A percentile compares a stretch with the other conserved stretches of the same genome.
These are phyloP conservation scores for Pseudomonodictys pantanalensis DNA, from an alignment of 495 filamentous ascomycete genomes.

Conservation along the genomic window DNA sequence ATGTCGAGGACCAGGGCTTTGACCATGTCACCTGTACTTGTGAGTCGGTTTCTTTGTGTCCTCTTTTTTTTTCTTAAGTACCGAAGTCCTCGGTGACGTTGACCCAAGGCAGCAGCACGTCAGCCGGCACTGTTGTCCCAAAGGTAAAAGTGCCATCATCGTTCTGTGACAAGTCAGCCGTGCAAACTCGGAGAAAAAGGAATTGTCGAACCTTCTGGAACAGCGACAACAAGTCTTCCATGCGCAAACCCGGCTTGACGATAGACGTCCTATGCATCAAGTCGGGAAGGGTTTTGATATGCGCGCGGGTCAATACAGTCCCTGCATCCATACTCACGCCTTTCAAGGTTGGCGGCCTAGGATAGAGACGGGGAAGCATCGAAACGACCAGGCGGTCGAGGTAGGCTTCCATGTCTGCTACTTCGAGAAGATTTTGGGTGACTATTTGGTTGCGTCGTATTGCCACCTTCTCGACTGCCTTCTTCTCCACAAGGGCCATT, in stretches of 20 bases:
- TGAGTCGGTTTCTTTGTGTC: no score
- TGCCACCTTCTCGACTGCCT: neutral
- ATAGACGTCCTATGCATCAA: no score
- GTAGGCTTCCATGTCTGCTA: no score
- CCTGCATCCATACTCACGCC: no score
- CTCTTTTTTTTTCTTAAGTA: no score
- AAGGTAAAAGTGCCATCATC: neutral
- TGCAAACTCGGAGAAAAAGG: neutral
- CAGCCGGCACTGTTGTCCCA: neutral
- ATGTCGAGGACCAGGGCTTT: no score
- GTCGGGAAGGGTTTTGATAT: no score
- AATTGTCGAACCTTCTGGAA: neutral
- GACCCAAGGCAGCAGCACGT: neutral
- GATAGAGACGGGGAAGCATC: no score
- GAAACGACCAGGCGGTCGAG: no score
- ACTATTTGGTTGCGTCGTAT: neutral
- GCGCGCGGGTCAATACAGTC: no score
- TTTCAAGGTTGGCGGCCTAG: no score
- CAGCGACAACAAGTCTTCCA: neutral
- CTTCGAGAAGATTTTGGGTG: neutral
- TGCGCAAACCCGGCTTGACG: neutral
- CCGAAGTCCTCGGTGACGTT: neutral
- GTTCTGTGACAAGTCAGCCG: neutral
- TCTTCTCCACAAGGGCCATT: neutral
- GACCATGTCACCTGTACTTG: no score